Base-by-base conservation (phyloP, 2,329 filamentous ascomycete species). In the Fusarium longipes region DNA sequence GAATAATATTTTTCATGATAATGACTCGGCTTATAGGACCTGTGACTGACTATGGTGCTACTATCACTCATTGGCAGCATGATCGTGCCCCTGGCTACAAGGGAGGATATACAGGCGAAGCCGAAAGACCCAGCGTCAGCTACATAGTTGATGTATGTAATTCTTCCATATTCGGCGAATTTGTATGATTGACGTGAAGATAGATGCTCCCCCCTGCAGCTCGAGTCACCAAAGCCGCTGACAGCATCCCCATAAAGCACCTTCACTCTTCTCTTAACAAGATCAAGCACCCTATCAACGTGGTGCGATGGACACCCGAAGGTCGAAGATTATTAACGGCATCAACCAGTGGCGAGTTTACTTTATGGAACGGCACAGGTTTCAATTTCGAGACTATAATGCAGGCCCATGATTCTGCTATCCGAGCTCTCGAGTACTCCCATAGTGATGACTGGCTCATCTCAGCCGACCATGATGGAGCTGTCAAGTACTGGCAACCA, bases 321-420 rank as follows among this genome's bases (percentile, higher is more conserved):
- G 96, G 96, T 27, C 90, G 96, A 63, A 86, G 96, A 70, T 82
- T 99, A 57, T 85, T 99, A 76, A 98, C 96, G 0, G 96, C 93
- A 22, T 97, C 94, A 0, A 97, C 93, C 70, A 98, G 95, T 77
- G 96, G 96, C 75, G 96, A 99, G 77, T 99, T 99, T 74, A 99
- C 96, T 36, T 81, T 99, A 5, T 99, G 96, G 96, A 99, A 99
- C 77, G 96, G 96, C 66, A 98, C 95, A 40, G 95, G 93, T 24
- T 99, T 99, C 86, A 98, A 99, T 79, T 99, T 99, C 73, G 96
- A 99, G 81, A 98, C 96, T 5, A 97, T 99, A 27, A 97, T 97
- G 92, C 94, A 97, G 82, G 95, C 95, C 36, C 95, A 98, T 78
- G 95, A 97, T 79, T 89, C 90, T 55, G 92, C 93, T 35, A 93